Evolutionary conservation across 345 rosid species (phyloP).

Genomic region (Toxicodendron radicans): DNA sequence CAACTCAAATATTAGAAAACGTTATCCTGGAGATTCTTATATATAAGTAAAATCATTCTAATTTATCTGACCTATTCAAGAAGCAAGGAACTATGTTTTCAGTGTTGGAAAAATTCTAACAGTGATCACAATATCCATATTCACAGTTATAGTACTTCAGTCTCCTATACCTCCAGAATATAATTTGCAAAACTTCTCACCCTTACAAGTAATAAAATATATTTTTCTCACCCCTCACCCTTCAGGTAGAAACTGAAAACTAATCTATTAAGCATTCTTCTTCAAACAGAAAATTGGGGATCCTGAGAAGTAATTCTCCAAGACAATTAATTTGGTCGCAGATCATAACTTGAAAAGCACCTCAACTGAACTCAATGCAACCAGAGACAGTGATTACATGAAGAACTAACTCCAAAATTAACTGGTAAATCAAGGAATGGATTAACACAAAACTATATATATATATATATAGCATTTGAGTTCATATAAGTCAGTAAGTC

Average conservation of each 20-base stretch:
- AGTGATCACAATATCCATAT: not conserved
- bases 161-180: not conserved
- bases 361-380: not conserved
- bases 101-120: not conserved
- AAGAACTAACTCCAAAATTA: too few relatives aligned
- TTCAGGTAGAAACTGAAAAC: constrained; percentile 2
- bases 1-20: not conserved
- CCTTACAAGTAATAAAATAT: not conserved
- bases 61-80: not conserved
- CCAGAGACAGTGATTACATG: not conserved
- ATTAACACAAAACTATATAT: not conserved
- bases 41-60: not conserved
- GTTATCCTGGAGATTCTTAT: not conserved
- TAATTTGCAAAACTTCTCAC: not conserved
- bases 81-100: too few relatives aligned
- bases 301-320: not conserved
- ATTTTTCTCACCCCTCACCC: not conserved
- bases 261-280: not conserved
- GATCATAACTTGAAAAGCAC: not conserved
- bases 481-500: constrained; percentile 6
- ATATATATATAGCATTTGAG: too few relatives aligned
- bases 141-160: not conserved
- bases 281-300: not conserved
- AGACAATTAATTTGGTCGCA: not conserved
- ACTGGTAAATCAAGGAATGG: not conserved